phyloP scores from a whole-genome alignment of 2,329 filamentous ascomycete species.

The Arthroderma sp. region DNA sequence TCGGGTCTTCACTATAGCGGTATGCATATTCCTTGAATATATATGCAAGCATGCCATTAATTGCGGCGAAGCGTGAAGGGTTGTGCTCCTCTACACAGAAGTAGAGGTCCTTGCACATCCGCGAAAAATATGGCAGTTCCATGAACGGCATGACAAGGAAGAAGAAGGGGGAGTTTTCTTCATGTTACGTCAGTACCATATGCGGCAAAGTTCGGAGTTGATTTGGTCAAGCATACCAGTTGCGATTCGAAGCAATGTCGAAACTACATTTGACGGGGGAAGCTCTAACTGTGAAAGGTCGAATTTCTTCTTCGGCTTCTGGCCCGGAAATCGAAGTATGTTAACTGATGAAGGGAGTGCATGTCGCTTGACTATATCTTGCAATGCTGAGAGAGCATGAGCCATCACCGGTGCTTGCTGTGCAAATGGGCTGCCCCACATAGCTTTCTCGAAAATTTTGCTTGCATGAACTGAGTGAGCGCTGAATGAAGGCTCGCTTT shows the following conservation, averaged over 20 bases:
- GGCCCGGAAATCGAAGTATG: constrained; percentile 18
- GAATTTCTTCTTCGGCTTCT: constrained; percentile 14
- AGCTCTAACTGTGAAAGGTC: constrained; percentile 24
- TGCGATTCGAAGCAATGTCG: constrained; percentile 19
- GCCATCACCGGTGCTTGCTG: constrained; percentile 26
- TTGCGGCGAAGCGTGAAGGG: constrained; percentile 26
- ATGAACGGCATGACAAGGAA: constrained; percentile 15
- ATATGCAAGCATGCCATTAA: constrained; percentile 27
- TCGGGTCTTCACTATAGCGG: constrained; percentile 11
- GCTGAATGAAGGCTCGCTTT: constrained; percentile 37
- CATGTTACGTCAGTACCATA: background rate
- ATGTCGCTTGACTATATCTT: constrained; percentile 27
- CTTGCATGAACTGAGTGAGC: constrained; percentile 37
- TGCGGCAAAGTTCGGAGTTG: background rate
- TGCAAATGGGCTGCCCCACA: constrained; percentile 22
- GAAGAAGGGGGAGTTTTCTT: constrained; percentile 10
- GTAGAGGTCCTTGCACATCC: constrained; percentile 31
- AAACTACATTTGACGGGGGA: constrained; percentile 23
- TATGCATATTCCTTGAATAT: constrained; percentile 23
- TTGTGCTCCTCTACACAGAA: constrained; percentile 31
- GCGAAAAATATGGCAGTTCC: constrained; percentile 20
- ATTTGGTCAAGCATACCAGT: constrained; percentile 18
- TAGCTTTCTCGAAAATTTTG: constrained; percentile 30
- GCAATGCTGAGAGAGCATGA: constrained; percentile 25
- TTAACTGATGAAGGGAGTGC: constrained; percentile 16